These are phyloP conservation scores for Mycena kentingensis DNA, from an alignment of 768 basidiomycete genomes.

Conservation along the genomic window DNA sequence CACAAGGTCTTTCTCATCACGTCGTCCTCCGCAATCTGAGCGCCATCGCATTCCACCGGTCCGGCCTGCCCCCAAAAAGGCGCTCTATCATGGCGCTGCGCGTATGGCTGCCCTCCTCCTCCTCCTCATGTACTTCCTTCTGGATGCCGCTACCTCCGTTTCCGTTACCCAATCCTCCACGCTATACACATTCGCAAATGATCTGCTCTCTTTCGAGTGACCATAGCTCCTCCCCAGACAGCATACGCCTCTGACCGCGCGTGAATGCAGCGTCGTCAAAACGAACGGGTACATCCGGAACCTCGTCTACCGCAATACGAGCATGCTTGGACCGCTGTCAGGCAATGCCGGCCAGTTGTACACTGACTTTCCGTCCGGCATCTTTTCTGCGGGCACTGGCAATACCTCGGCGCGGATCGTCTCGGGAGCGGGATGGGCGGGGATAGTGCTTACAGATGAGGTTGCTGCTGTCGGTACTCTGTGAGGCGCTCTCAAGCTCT, in stretches of 20 bases:
- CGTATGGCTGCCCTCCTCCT: not conserved
- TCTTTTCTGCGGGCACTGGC: slow-evolving; percentile 18
- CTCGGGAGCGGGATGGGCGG: slow-evolving; percentile 25
- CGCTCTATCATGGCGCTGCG: too few species aligned
- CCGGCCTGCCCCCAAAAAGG: too few species aligned
- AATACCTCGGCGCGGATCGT: slow-evolving; percentile 10
- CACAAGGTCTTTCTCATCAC: too few species aligned
- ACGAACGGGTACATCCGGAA: slow-evolving; percentile 26
- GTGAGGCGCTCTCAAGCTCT: slow-evolving; percentile 2
- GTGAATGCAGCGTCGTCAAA: slow-evolving; percentile 13
- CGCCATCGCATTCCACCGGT: too few species aligned
- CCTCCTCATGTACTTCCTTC: not conserved
- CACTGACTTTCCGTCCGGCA: slow-evolving; percentile 27
- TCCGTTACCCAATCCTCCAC: not conserved
- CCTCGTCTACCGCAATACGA: slow-evolving; percentile 18
- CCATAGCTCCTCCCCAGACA: not conserved
- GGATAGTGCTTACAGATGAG: slow-evolving; percentile 30
- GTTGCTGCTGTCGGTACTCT: slow-evolving; percentile 9
- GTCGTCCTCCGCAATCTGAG: too few species aligned
- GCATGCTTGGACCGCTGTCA: slow-evolving; percentile 23
- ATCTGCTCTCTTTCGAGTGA: slow-evolving; percentile 13
- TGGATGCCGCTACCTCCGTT: not conserved
- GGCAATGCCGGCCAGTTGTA: slow-evolving; percentile 28
- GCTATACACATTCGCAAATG: slow-evolving; percentile 8
- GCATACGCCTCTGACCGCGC: not conserved